These are phyloP conservation scores for Trypanosoma grayi DNA, from an alignment of 208 protist genomes.

Conservation along the genomic window DNA sequence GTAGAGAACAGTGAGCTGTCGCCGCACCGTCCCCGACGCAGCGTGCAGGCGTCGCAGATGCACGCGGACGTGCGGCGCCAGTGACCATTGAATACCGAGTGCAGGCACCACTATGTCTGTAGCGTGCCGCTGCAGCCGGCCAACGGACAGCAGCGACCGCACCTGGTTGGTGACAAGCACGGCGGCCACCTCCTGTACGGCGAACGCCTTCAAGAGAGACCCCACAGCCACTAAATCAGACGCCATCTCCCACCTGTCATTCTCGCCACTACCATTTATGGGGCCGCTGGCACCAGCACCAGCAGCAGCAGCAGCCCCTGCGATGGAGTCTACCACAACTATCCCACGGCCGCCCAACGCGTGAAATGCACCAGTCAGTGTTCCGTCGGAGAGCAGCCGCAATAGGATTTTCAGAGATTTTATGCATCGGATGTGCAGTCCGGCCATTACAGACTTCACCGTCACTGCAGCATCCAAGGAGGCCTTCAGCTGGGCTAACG, in stretches of 20 bases:
- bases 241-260: not conserved
- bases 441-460: slow-evolving; percentile 33
- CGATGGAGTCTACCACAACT: slow-evolving; percentile 69
- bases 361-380: slow-evolving; percentile 27
- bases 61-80: slow-evolving; percentile 46
- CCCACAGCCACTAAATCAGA: slow-evolving; percentile 27
- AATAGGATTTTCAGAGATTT: slow-evolving; percentile 33
- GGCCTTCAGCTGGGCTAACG: slow-evolving; percentile 17
- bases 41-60: slow-evolving; percentile 26
- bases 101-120: slow-evolving; percentile 33
- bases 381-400: slow-evolving; percentile 28
- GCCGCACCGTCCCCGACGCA: slow-evolving; percentile 2
- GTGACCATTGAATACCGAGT: slow-evolving; percentile 49
- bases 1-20: slow-evolving; percentile 38
- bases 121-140: not conserved
- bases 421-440: slow-evolving; percentile 48
- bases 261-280: not conserved
- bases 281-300: not conserved
- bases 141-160: slow-evolving; percentile 7
- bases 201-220: slow-evolving; percentile 35
- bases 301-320: slow-evolving; percentile 28
- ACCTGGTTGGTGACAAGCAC: slow-evolving; percentile 70
- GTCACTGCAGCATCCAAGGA: slow-evolving; percentile 22
- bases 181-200: slow-evolving; percentile 33
- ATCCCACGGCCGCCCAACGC: slow-evolving; percentile 31